Evolutionary conservation across 1,284 basidiomycete genomes (phyloP).

Genomic region (Tylopilus sp.): DNA sequence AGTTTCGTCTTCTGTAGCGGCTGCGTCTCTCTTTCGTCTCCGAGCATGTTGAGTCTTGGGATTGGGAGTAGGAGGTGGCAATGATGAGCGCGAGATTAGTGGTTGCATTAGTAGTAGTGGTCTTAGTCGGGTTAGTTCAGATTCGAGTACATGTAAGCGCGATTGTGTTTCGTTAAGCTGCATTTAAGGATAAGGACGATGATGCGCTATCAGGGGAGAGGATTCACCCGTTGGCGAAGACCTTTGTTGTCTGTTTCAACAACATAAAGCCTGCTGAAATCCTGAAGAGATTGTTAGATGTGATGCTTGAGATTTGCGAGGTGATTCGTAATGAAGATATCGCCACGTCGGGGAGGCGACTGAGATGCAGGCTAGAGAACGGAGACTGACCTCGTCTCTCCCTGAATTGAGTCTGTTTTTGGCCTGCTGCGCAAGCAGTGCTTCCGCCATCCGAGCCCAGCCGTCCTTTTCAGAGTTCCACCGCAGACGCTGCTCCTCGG

Average conservation of each 20-base stretch:
- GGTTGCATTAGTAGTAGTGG: conserved; percentile 48
- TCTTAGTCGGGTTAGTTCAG: conserved; percentile 42
- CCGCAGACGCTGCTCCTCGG: conserved; percentile 51
- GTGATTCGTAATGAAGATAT: neutral
- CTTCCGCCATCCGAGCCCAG: conserved; percentile 61
- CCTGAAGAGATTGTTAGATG: conserved; percentile 37
- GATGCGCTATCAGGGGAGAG: neutral
- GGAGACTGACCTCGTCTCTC: conserved; percentile 42
- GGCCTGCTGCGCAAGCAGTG: conserved; percentile 49
- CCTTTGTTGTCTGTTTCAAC: conserved; percentile 53
- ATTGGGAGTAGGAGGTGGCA: conserved; percentile 21
- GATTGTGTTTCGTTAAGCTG: conserved; percentile 42
- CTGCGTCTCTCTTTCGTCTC: conserved; percentile 28
- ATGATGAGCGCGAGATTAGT: conserved; percentile 24
- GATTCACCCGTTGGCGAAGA: conserved; percentile 51
- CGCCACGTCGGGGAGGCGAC: neutral
- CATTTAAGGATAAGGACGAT: conserved; percentile 9
- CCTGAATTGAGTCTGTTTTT: conserved; percentile 33
- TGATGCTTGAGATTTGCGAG: neutral
- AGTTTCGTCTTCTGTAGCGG: conserved; percentile 24
- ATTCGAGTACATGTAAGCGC: conserved; percentile 40
- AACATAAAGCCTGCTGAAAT: conserved; percentile 46
- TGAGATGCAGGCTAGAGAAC: neutral
- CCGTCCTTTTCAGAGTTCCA: conserved; percentile 58
- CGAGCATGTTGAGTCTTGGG: conserved; percentile 18